Evolutionary conservation across 371 early-diverging fungal genomes (phyloP).

Genomic region (Coemansia sp.): DNA sequence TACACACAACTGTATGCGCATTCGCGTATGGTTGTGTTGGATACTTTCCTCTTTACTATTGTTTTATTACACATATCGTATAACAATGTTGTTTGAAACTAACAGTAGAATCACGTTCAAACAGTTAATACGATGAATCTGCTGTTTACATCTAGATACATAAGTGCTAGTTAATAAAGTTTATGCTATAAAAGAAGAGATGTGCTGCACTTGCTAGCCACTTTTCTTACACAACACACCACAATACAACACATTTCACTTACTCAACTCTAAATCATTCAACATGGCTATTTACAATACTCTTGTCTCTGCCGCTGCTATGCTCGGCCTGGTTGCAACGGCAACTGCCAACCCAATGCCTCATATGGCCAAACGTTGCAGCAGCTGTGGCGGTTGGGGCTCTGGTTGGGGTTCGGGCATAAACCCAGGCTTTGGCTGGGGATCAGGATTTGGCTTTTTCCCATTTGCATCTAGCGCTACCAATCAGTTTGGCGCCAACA

Average conservation of each 20-base stretch:
- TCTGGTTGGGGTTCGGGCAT: not conserved
- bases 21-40: too few relatives aligned
- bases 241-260: not conserved
- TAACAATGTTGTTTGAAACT: not conserved
- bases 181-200: not conserved
- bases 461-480: constrained; percentile 13
- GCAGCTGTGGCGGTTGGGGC: not conserved
- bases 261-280: not conserved
- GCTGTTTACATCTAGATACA: not conserved
- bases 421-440: not conserved
- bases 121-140: not conserved
- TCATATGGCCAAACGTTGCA: not conserved
- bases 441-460: not conserved
- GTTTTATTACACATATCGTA: not conserved
- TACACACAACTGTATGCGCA: too few relatives aligned
- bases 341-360: not conserved
- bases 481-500: constrained; percentile 10
- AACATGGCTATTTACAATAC: not conserved
- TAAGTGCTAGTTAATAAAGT: not conserved
- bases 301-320: not conserved
- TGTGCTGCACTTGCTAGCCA: not conserved
- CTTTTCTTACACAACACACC: not conserved
- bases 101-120: not conserved
- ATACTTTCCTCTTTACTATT: too few relatives aligned
- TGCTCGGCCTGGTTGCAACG: not conserved